Conservation (phyloP, 192 early-diverging fungal species). For the Podila verticillata region DNA sequence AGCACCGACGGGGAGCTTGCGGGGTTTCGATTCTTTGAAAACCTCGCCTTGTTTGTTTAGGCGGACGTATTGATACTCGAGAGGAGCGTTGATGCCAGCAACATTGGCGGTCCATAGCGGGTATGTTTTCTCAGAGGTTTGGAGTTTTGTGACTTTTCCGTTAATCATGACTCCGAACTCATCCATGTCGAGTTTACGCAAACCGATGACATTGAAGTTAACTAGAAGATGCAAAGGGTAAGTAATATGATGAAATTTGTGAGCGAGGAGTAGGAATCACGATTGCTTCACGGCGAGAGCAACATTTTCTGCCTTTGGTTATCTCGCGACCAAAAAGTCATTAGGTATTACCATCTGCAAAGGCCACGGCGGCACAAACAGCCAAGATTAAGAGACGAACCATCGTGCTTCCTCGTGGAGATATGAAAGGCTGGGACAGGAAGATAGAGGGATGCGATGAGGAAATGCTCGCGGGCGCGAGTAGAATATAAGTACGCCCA, state of each 20-base stretch:
- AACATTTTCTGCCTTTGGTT: not conserved
- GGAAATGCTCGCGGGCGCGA: constrained; percentile 6
- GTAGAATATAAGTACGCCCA: constrained; percentile 5
- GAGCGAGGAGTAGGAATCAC: not conserved
- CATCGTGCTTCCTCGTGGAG: constrained; percentile 13
- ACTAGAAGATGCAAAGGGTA: constrained; percentile 8
- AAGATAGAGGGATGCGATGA: constrained; percentile 6
- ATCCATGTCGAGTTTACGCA: too few species aligned
- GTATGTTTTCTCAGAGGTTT: not conserved
- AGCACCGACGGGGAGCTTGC: not conserved
- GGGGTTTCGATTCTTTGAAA: constrained; percentile 5
- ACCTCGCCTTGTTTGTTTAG: not conserved
- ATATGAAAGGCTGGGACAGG: constrained; percentile 9
- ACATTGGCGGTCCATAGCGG: constrained; percentile 4
- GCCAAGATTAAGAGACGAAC: constrained; percentile 19
- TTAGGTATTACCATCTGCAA: constrained; percentile 17
- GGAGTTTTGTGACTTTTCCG: too few species aligned
- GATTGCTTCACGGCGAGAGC: not conserved
- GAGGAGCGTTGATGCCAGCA: not conserved
- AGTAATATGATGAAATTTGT: not conserved
- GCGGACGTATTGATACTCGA: not conserved
- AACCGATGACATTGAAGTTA: too few species aligned
- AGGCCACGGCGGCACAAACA: constrained; percentile 5
- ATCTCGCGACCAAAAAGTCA: not conserved
- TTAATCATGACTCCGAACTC: too few species aligned